Percentiles rank a stretch among this genome's conserved stretches.
Conservation (phyloP, 164 flowering plant species). For the Stephania cephalantha region DNA sequence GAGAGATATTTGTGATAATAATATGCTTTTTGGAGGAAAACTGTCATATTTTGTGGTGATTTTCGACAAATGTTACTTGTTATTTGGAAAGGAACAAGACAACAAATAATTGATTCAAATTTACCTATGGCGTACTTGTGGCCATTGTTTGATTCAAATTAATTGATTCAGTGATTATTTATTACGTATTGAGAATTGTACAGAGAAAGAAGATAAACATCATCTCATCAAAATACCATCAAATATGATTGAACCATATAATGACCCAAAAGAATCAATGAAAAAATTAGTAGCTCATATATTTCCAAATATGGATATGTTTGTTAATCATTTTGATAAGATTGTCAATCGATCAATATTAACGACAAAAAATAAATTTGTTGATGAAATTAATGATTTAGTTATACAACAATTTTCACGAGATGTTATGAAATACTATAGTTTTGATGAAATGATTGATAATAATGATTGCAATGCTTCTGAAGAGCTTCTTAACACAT, state of each 20-base stretch:
- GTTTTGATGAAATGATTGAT: neutral
- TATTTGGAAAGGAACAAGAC: neutral
- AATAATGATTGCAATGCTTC: neutral
- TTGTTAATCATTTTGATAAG: neutral
- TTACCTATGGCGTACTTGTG: neutral
- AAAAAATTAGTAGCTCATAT: neutral
- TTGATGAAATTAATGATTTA: neutral
- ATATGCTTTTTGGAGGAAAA: conserved; percentile 13
- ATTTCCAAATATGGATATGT: neutral
- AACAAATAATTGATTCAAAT: neutral
- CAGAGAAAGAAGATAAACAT: neutral
- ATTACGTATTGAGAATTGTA: neutral
- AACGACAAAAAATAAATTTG: neutral
- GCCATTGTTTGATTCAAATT: neutral
- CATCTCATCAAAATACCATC: neutral
- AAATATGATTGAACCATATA: neutral
- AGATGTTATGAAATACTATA: conserved; percentile 2
- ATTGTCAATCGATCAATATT: conserved; percentile 1
- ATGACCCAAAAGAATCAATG: neutral
- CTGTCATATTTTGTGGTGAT: conserved; percentile 13
- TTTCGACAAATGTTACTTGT: conserved; percentile 10
- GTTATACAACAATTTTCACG: neutral
- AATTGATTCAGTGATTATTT: neutral
- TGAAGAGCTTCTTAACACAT: neutral
- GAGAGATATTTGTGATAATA: neutral